Evolutionary conservation across 768 basidiomycete genomes (phyloP).

Genomic region (Hericium rajendrae): DNA sequence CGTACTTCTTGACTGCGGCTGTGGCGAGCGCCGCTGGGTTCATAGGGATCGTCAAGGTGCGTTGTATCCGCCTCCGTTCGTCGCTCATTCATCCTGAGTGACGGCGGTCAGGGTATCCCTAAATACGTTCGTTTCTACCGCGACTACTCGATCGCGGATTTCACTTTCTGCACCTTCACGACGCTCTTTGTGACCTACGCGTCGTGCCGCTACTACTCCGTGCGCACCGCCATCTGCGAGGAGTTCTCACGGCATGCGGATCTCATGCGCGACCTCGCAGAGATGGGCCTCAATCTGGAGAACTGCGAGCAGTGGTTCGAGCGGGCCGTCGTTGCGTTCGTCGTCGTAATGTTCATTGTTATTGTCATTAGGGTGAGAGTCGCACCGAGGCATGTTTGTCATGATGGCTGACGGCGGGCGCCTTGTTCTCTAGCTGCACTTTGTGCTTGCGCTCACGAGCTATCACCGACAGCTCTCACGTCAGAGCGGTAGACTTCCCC

Average conservation of each 20-base stretch:
- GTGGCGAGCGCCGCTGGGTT: constrained; percentile 58
- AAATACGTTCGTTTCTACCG: constrained; percentile 70
- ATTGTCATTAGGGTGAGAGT: constrained; percentile 56
- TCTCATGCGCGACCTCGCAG: constrained; percentile 57
- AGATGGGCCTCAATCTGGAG: constrained; percentile 66
- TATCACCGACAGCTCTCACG: constrained; percentile 49
- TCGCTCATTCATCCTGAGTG: background rate
- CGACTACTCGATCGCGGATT: constrained; percentile 74
- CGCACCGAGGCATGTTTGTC: background rate
- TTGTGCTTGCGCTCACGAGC: constrained; percentile 62
- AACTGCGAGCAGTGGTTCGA: constrained; percentile 79
- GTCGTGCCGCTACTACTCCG: constrained; percentile 41
- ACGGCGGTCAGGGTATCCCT: constrained; percentile 39
- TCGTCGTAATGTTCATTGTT: constrained; percentile 50
- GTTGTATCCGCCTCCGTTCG: constrained; percentile 10
- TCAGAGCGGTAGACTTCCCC: constrained; percentile 21
- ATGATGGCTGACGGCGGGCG: background rate
- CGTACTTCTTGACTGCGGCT: constrained; percentile 59
- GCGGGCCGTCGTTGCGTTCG: constrained; percentile 46
- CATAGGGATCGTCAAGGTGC: constrained; percentile 58
- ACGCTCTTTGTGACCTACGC: constrained; percentile 48
- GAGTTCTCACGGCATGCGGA: constrained; percentile 69
- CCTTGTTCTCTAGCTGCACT: constrained; percentile 47
- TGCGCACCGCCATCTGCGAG: constrained; percentile 59
- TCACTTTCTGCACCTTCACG: constrained; percentile 56